Evolutionary conservation across 495 filamentous ascomycete genomes (phyloP).

Genomic region (Trichoderma reesei): DNA sequence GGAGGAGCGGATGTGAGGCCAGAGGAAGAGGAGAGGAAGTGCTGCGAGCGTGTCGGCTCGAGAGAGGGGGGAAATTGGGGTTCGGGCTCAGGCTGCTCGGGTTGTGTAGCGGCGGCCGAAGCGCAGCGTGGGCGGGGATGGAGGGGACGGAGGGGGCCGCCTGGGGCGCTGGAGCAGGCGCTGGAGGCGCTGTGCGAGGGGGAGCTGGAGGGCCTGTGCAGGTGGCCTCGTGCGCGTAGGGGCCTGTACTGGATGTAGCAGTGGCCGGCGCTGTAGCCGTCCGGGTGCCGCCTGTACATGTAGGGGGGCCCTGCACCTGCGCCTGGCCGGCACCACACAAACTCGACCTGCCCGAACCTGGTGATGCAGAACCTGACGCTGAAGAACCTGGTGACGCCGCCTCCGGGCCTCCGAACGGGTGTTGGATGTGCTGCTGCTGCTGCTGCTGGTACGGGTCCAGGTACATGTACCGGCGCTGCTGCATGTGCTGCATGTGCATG

Average conservation of each 20-base stretch:
- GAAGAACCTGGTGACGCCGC: too few relatives aligned
- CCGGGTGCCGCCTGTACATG: too few relatives aligned
- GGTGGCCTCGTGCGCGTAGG: too few relatives aligned
- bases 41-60: background rate
- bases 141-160: background rate
- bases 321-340: too few relatives aligned
- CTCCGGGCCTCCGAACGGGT: background rate
- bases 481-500: too few relatives aligned
- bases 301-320: background rate
- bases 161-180: background rate
- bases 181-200: background rate
- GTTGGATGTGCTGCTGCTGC: background rate
- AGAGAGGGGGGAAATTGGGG: background rate
- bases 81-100: background rate
- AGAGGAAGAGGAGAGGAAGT: slow-evolving; percentile 6
- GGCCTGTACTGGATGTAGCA: too few relatives aligned
- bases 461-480: too few relatives aligned
- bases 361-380: too few relatives aligned
- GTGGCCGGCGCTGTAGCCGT: too few relatives aligned
- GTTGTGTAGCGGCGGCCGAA: background rate
- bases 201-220: too few relatives aligned
- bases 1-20: background rate
- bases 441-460: too few relatives aligned
- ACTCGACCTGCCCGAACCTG: too few relatives aligned
- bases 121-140: background rate